Evolutionary conservation across 2,329 filamentous ascomycete species (phyloP).

Genomic region (Diaporthe helianthi): DNA sequence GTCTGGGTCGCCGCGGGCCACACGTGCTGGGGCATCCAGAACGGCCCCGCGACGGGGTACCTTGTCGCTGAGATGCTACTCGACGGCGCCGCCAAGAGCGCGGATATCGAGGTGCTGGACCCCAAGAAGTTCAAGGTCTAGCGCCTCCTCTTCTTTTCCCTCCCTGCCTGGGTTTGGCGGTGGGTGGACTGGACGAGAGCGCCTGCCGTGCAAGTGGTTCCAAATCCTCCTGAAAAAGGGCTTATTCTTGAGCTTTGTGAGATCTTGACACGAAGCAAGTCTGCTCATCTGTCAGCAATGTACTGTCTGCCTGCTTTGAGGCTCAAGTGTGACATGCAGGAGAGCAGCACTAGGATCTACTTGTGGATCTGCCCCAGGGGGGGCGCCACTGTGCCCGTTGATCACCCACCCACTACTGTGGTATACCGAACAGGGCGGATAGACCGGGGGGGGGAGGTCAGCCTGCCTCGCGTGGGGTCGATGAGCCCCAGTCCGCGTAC

Average conservation of each 20-base stretch:
- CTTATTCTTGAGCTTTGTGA: background rate
- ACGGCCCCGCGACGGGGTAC: conserved; percentile 86
- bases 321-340: background rate
- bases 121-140: conserved; percentile 68
- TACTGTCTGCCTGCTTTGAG: background rate
- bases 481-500: background rate
- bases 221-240: too few relatives aligned
- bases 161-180: background rate
- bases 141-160: background rate
- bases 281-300: background rate
- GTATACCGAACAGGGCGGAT: background rate
- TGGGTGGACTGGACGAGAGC: background rate
- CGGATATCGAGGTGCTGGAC: conserved; percentile 70
- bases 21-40: conserved; percentile 98
- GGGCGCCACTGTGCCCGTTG: background rate
- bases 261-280: background rate
- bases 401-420: background rate
- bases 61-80: conserved; percentile 81
- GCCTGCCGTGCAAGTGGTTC: background rate
- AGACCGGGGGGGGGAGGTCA: background rate
- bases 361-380: background rate
- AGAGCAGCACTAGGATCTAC: too few relatives aligned
- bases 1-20: conserved; percentile 87
- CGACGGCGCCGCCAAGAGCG: conserved; percentile 73
- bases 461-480: background rate